Evolutionary conservation across 495 filamentous ascomycete genomes (phyloP), one percentile per base, ranked within the genome.

Genomic region (Hypoxylon rickii): DNA sequence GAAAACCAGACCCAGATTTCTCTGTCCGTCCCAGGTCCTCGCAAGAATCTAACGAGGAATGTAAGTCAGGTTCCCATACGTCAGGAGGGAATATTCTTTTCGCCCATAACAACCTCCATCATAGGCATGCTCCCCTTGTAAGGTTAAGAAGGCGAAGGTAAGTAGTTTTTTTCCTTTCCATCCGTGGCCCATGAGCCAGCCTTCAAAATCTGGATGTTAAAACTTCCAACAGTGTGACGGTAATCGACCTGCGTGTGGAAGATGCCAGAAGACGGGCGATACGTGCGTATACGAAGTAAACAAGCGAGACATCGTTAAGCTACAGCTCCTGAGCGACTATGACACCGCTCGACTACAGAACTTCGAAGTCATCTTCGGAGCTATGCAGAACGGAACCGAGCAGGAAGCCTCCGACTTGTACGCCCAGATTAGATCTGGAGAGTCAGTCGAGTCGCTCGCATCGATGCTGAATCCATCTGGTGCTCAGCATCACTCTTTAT

Each of bases 211-310:
- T 11, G 46, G 19, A 41, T 37, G n/a, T 26, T 51, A 51, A 26
- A 56, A 39, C 12, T 24, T 29, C 13, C 24, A 7, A 37, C n/a
- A 61, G 58, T 61, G 58, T 56, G 58, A 61, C n/a, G 58, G 58
- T 17, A 51, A 33, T 18, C 58, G 58, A 39, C 58, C 58, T 10
- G 7, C 21, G 4, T 61, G 58, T 17, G 51, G 51, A 17, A 51
- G 58, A 52, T 61, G 58, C 7, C 51, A 51, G 20, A 61, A 52
- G 26, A 26, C 26, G 40, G 42, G 51, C 58, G 58, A 61, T 11
- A 34, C 46, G 21, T 61, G 58, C 16, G 15, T 55, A 34, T 61
- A 61, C 58, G 51, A 61, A 43, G 51, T 51, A n/a, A 61, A 61
- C 41, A 51, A 49, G 33, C 41, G 58, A 16, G 58, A 61, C 26